phyloP scores from a whole-genome alignment of 371 early-diverging fungal genomes.

The Haplosporangium sp. region DNA sequence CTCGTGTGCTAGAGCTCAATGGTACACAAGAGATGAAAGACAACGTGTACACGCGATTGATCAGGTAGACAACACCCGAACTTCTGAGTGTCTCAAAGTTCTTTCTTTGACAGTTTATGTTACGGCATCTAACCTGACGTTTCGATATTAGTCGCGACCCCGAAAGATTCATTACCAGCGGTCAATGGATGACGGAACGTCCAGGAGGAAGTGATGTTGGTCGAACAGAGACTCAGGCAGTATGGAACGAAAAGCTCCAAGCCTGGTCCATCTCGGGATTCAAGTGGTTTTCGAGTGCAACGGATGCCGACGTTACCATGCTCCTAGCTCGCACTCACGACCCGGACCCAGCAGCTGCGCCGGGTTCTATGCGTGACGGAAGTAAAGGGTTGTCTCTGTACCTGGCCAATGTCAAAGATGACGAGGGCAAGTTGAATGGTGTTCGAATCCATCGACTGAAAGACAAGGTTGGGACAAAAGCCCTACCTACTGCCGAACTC shows the following conservation, averaged over 20 bases:
- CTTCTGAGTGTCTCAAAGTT: neutral
- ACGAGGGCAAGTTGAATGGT: constrained; percentile 67
- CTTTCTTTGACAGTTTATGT: neutral
- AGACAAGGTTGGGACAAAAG: constrained; percentile 75
- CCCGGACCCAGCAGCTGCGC: constrained; percentile 42
- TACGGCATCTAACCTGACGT: neutral
- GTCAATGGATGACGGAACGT: constrained; percentile 85
- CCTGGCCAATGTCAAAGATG: constrained; percentile 65
- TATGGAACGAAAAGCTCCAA: constrained; percentile 55
- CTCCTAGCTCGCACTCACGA: constrained; percentile 69
- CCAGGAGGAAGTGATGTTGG: constrained; percentile 75
- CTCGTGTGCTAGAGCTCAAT: constrained; percentile 66
- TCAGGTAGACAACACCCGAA: constrained; percentile 7
- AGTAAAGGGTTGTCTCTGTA: constrained; percentile 72
- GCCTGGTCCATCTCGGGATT: constrained; percentile 70
- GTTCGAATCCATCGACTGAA: constrained; percentile 73
- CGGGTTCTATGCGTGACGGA: constrained; percentile 54
- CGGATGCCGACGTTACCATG: constrained; percentile 75
- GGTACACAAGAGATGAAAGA: constrained; percentile 66
- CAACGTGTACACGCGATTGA: constrained; percentile 57
- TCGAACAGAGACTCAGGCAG: constrained; percentile 67
- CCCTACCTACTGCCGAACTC: constrained; percentile 80
- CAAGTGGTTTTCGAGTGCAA: constrained; percentile 82
- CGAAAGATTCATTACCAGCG: constrained; percentile 66
- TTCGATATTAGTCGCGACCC: constrained; percentile 62